A percentile compares a stretch with the other conserved stretches of the same genome.
Evolutionary conservation across 768 basidiomycete genomes (phyloP).

Genomic region (Exidia glandulosa): DNA sequence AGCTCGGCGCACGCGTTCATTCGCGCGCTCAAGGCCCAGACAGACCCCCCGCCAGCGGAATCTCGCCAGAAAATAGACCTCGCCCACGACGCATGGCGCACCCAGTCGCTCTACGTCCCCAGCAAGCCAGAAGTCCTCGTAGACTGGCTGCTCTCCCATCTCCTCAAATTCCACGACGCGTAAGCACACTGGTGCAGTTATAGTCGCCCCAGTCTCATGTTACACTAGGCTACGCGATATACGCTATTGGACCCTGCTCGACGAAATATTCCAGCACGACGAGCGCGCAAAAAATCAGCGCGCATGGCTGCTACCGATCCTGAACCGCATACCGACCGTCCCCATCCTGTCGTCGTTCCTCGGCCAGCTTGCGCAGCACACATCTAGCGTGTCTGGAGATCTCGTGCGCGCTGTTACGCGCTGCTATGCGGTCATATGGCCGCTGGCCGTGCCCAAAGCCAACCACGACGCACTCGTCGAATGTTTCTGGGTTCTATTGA

Average conservation of each 20-base stretch:
- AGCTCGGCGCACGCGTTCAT: slow-evolving; percentile 61
- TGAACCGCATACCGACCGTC: slow-evolving; percentile 49
- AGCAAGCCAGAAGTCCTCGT: slow-evolving; percentile 65
- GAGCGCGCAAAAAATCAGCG: slow-evolving; percentile 8
- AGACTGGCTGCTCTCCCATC: slow-evolving; percentile 62
- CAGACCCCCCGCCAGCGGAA: slow-evolving; percentile 53
- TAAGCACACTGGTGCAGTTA: too few species aligned
- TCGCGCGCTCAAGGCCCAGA: slow-evolving; percentile 55
- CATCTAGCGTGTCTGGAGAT: slow-evolving; percentile 2
- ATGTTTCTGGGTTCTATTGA: slow-evolving; percentile 40
- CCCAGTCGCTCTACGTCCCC: slow-evolving; percentile 47
- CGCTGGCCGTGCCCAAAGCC: slow-evolving; percentile 42
- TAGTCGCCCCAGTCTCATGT: slow-evolving; percentile 24
- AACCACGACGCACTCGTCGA: slow-evolving; percentile 47
- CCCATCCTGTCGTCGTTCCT: slow-evolving; percentile 42
- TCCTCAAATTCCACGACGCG: slow-evolving; percentile 31
- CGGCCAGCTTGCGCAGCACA: slow-evolving; percentile 8
- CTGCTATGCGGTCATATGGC: slow-evolving; percentile 38
- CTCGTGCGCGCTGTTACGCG: slow-evolving; percentile 3
- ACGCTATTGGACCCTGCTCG: slow-evolving; percentile 57
- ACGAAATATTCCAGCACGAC: slow-evolving; percentile 16
- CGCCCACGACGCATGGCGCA: slow-evolving; percentile 53
- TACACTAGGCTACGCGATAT: slow-evolving; percentile 46
- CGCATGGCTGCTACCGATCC: slow-evolving; percentile 47
- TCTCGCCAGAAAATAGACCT: slow-evolving; percentile 60